Evolutionary conservation across 805 yeast species (phyloP), one percentile per base, ranked within the genome.

Genomic region (Sugiyamaella floridensis): DNA sequence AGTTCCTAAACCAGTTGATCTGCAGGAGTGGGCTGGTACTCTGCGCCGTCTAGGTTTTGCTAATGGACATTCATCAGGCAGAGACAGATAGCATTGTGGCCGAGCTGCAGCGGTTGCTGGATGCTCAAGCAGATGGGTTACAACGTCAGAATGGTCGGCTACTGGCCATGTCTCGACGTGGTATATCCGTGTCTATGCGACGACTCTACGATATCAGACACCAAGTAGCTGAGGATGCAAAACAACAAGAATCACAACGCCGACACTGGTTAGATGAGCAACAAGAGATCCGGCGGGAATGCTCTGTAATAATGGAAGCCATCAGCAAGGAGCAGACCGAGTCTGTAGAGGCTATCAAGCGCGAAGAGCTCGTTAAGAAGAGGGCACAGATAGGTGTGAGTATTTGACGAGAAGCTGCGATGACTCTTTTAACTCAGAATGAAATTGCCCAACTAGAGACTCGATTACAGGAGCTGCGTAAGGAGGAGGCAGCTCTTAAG

Each of bases 101-200:
- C 15, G 46, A 45, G 40, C 49, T 58, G 10, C 61, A 58, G 43
- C 19, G 32, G 22, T 48, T 56, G 40, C 52, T 58, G 19, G 61
- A 58, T 47, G 18, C 45, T 28, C 61, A 58, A 28, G 56, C 58
- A 53, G 61, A 58, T 37, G 59, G 58, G 26, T 52, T 58, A 10
- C 18, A 47, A n/a, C 43, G 22, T n/a, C 40, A 34, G 14, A 50
- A 43, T 11, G 59, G 55, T 32, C 43, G 55, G 14, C 32, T 41
- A 43, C 37, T 58, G 26, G 53, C 47, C 9, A 44, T 47, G 3
- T 45, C 59, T 2, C 45, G 61, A 8, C 49, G 44, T 15, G 59
- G 57, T 5, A 58, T 58, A 28, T 46, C 53, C 10, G n/a, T 49
- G 18, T 34, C 51, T 10, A 54, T 58, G 56, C 34, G 47, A 11